Evolutionary conservation across 768 basidiomycete genomes (phyloP).

Genomic region (Holtermannia corniformis): DNA sequence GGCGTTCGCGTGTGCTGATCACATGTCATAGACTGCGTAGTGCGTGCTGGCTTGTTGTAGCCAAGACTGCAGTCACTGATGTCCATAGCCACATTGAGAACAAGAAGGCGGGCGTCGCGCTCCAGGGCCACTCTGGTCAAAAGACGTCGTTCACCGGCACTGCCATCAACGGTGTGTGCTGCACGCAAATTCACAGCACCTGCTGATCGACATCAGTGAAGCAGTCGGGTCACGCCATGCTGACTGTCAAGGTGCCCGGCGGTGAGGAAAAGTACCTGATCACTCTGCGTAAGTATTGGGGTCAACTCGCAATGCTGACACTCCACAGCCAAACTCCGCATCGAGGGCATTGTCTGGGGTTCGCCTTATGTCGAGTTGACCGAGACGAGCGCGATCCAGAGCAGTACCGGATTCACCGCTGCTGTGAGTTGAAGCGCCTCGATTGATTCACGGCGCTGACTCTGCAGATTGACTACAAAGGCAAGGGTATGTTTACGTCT

Average conservation of each 20-base stretch:
- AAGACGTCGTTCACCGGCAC: slow-evolving; percentile 82
- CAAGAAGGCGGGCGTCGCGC: slow-evolving; percentile 58
- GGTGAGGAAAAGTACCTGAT: slow-evolving; percentile 71
- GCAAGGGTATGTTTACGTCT: too few relatives aligned
- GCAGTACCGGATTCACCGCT: slow-evolving; percentile 54
- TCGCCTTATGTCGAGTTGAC: slow-evolving; percentile 86
- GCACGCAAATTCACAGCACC: background rate
- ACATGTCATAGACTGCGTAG: slow-evolving; percentile 37
- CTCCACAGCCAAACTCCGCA: slow-evolving; percentile 58
- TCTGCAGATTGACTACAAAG: slow-evolving; percentile 79
- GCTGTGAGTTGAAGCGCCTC: slow-evolving; percentile 41
- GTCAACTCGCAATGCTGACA: background rate
- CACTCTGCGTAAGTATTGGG: slow-evolving; percentile 55
- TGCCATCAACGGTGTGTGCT: slow-evolving; percentile 44
- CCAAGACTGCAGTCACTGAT: background rate
- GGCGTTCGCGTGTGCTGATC: slow-evolving; percentile 1
- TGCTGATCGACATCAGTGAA: slow-evolving; percentile 54
- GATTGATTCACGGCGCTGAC: slow-evolving; percentile 36
- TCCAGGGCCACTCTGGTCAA: slow-evolving; percentile 84
- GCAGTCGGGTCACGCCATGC: slow-evolving; percentile 85
- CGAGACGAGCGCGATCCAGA: slow-evolving; percentile 70
- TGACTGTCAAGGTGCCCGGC: slow-evolving; percentile 56
- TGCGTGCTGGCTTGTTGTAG: slow-evolving; percentile 35
- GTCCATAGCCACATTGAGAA: slow-evolving; percentile 84
- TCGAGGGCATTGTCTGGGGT: slow-evolving; percentile 76